Evolutionary conservation across 108 stramenopile genomes (phyloP).

Genomic region (Cyclotella baltica): DNA sequence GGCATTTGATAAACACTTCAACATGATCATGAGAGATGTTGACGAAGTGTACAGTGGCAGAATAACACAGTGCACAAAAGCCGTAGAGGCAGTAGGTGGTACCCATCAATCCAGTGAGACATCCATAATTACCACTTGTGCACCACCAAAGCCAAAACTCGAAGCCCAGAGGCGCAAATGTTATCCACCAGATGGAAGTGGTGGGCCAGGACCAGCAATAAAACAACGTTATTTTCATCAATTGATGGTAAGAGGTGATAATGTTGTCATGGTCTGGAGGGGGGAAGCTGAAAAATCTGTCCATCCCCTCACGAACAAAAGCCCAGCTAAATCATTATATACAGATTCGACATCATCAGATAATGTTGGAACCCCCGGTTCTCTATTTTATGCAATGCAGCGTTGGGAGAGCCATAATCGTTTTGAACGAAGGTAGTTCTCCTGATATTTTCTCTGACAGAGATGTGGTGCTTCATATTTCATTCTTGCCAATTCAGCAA

Average conservation of each 20-base stretch:
- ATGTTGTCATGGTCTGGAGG: conserved; percentile 81
- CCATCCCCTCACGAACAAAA: conserved; percentile 47
- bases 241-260: conserved; percentile 82
- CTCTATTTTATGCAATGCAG: conserved; percentile 40
- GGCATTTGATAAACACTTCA: conserved; percentile 87
- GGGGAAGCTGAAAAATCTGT: conserved; percentile 62
- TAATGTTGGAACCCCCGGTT: conserved; percentile 47
- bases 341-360: neutral
- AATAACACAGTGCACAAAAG: conserved; percentile 21
- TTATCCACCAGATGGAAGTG: conserved; percentile 49
- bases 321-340: conserved; percentile 31
- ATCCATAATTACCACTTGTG: conserved; percentile 7
- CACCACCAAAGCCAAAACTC: conserved; percentile 47
- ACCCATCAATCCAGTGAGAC: conserved; percentile 51
- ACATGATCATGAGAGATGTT: conserved; percentile 79
- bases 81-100: conserved; percentile 41
- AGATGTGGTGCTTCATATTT: neutral
- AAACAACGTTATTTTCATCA: conserved; percentile 73
- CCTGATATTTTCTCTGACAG: neutral
- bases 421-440: neutral
- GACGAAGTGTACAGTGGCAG: conserved; percentile 78
- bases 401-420: conserved; percentile 32
- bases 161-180: conserved; percentile 52
- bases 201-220: conserved; percentile 49
- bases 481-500: too few species aligned